Evolutionary conservation across 352 stramenopile species (phyloP), one percentile per base, ranked within the genome.

Genomic region (Pseudoperonospora humuli): DNA sequence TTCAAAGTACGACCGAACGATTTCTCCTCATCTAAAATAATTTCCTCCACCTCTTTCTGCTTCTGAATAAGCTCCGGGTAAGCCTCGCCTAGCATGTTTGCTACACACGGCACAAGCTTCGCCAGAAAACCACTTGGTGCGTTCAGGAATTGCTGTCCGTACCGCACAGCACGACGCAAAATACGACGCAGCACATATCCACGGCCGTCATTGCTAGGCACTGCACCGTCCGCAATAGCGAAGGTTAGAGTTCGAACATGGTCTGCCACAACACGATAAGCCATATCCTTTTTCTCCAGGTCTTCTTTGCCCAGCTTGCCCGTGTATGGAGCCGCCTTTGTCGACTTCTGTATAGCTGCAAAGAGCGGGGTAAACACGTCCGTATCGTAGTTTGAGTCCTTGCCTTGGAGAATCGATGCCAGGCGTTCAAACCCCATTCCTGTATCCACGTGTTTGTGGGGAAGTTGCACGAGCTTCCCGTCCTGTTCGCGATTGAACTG

Each of bases 131-230:
- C 96, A 33, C 91, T 86, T 19, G 89, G 81, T 14, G 85, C 87
- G 54, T 96, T 90, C 18, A 99, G 67, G 54, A 98, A 96, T 70
- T 99, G 90, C 71, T 98, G 88, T 39, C 96, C 96, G 66, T 99
- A 99, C 23, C 96, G 80, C 34, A 98, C 93, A 14, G 93, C 97
- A 55, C 97, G 86, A 64, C 97, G 87, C 43, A 99, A 67, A 54
- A 99, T 98, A 57, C 97, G 92, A 47, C 97, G 74, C 33, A 99
- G 71, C 21, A 99, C 97, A 68, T 99, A 99, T 20, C 96, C 96
- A 20, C 97, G 79, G 25, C 96, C 96, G 54, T 98, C 95, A 69
- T 98, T 99, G 47, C 78, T 95, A 2, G 96, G 96, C 21, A 98
- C 75, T 11, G 95, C 96, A 8, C 96, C 96, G 65, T 99, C 97